Evolutionary conservation across 2,329 filamentous ascomycete genomes (phyloP), one percentile per base, ranked within the genome.

Genomic region (Apiospora aurea): DNA sequence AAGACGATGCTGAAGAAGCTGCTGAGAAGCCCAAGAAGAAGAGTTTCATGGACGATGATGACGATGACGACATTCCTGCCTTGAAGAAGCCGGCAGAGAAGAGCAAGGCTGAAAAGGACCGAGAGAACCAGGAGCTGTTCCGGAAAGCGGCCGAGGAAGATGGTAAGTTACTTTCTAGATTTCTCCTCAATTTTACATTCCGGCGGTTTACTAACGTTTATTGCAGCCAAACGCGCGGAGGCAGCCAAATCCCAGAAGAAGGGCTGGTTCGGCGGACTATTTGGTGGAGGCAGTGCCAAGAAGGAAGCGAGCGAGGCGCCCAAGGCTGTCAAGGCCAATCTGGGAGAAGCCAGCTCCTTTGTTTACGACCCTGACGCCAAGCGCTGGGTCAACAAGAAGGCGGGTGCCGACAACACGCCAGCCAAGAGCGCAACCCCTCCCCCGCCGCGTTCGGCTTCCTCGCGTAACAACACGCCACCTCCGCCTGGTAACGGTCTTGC

Each of bases 361-460:
- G 92, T 96, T 76, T 99, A 96, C 78, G 96, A 99, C 79, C 93
- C 95, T 2, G 94, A 98, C n/a, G 88, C 97, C 70, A 97, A 97
- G 85, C 95, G 96, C 80, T 99, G 97, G 97, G 88, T 99, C 80
- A 98, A 99, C 85, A 98, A 98, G 86, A 98, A 97, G 80, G 90
- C 90, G 14, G 92, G 92, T 16, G 88, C 89, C 10, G 91, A 93
- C 71, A 89, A 88, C 61, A 84, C 84, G 11, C 85, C 87, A 38
- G 85, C 88, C 3, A 88, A 90, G 74, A 85, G 88, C 67, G 91
- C 91, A 1, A 91, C 95, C 0, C 93, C 96, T 0, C 95, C 96
- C 1, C 95, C 95, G 5, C 95, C 95, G 0, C 91, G 88, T 76
- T 88, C 85, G 7, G 57, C 83, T 24, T 64, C 85, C 10, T 91